phyloP scores from a whole-genome alignment of 192 early-diverging fungal genomes.

The Backusella parvicylindrica region DNA sequence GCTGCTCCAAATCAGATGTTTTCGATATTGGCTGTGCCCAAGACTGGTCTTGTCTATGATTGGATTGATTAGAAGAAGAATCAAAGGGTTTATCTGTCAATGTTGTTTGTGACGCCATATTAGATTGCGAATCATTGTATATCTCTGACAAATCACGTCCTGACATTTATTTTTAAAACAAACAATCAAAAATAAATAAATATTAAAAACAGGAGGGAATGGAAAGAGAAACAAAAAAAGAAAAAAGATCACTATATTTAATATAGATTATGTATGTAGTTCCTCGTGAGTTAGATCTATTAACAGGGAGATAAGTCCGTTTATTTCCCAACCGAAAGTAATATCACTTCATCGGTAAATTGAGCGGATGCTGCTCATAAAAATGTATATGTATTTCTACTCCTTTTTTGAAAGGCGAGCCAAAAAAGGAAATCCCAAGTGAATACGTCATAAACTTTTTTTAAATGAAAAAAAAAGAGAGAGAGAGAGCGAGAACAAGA shows the following conservation, averaged over 20 bases:
- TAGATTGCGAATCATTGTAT: constrained; percentile 7
- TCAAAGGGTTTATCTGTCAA: constrained; percentile 11
- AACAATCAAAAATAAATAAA: neutral
- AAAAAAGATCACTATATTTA: neutral
- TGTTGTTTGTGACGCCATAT: constrained; percentile 17
- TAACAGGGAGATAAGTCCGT: neutral
- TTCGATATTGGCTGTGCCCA: neutral
- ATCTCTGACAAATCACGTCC: neutral
- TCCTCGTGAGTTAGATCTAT: neutral
- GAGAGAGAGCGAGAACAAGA: neutral
- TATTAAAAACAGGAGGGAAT: neutral
- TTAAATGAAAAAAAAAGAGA: neutral
- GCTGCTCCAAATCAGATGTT: neutral
- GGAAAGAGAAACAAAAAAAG: neutral
- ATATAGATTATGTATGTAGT: constrained; percentile 6
- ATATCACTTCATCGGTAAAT: neutral
- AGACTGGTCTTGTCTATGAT: neutral
- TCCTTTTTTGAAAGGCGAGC: neutral
- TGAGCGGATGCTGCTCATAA: neutral
- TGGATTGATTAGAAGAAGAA: neutral
- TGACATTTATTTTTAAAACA: neutral
- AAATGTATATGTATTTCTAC: neutral
- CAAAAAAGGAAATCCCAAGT: neutral
- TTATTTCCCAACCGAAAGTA: neutral
- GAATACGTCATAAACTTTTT: neutral